Percentiles rank a stretch among this genome's conserved stretches.
These are phyloP conservation scores for Fallopia convolvulus DNA, from an alignment of 148 eudicot genomes.

Conservation along the genomic window DNA sequence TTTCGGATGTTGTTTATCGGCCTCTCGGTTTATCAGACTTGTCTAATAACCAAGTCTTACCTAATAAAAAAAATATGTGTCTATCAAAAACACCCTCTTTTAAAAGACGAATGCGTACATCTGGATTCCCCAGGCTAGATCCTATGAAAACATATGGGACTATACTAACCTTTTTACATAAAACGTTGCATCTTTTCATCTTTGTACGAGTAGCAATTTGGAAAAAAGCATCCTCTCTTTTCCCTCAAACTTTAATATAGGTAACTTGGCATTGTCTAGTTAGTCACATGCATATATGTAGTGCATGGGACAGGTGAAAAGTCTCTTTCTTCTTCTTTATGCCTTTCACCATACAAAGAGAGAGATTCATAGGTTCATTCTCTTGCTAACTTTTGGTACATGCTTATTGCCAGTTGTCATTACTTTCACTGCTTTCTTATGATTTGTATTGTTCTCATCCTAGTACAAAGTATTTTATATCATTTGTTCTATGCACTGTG, in stretches of 20 bases:
- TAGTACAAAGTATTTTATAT: neutral
- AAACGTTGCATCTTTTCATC: neutral
- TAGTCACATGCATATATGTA: neutral
- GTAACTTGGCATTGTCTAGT: neutral
- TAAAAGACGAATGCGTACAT: no score
- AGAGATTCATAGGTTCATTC: neutral
- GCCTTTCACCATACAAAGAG: neutral
- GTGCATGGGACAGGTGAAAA: neutral
- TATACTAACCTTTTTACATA: neutral
- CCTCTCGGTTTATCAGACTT: no score
- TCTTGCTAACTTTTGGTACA: neutral
- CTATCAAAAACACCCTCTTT: no score
- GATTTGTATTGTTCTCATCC: neutral
- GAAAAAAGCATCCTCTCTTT: neutral
- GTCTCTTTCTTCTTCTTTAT: slow-evolving; percentile 1
- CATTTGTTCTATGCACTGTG: no score
- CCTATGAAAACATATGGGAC: no score
- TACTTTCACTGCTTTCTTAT: neutral
- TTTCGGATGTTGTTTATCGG: no score
- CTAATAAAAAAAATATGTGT: no score
- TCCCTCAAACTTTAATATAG: neutral
- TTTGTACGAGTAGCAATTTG: neutral
- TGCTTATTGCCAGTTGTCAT: neutral
- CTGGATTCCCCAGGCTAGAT: no score
- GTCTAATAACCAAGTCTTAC: no score